Percentiles rank a stretch among this genome's conserved stretches.
phyloP scores from a whole-genome alignment of 345 rosid genomes.

The Punica granatum region DNA sequence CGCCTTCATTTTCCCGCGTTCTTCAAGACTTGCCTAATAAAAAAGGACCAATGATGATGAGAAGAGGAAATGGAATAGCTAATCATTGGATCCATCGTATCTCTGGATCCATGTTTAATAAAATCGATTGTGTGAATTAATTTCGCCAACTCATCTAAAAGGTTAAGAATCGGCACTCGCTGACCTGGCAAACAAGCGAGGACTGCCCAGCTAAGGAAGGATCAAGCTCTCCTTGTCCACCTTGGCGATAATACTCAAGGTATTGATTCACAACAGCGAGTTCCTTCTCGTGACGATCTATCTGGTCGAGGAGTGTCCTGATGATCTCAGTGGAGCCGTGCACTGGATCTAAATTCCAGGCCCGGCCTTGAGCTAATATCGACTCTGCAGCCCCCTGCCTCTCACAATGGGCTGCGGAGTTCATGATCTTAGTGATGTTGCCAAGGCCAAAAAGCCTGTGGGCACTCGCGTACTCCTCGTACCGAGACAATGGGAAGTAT shows the following conservation, averaged over 20 bases:
- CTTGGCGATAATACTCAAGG: constrained; percentile 1
- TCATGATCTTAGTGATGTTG: constrained; percentile 16
- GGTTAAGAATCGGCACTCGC: not conserved
- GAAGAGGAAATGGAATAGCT: too few relatives aligned
- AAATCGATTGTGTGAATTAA: too few relatives aligned
- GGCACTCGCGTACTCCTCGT: constrained; percentile 12
- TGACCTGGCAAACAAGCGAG: not conserved
- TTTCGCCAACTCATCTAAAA: too few relatives aligned
- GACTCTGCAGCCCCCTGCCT: constrained; percentile 19
- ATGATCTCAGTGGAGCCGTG: constrained; percentile 14
- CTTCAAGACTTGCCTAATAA: too few relatives aligned
- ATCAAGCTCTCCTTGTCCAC: not conserved
- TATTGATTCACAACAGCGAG: constrained; percentile 8
- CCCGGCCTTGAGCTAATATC: constrained; percentile 9
- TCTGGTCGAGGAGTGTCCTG: constrained; percentile 8
- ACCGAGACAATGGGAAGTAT: constrained; percentile 14
- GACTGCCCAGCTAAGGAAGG: not conserved
- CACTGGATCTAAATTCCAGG: constrained; percentile 11
- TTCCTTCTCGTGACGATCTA: not conserved
- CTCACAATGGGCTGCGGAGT: constrained; percentile 7
- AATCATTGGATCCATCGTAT: too few relatives aligned
- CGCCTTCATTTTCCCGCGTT: too few relatives aligned
- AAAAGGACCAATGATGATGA: too few relatives aligned
- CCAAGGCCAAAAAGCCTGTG: constrained; percentile 16
- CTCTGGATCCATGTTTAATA: too few relatives aligned